These are phyloP conservation scores for Mortierella claussenii DNA, from an alignment of 192 early-diverging fungal genomes.

Conservation along the genomic window DNA sequence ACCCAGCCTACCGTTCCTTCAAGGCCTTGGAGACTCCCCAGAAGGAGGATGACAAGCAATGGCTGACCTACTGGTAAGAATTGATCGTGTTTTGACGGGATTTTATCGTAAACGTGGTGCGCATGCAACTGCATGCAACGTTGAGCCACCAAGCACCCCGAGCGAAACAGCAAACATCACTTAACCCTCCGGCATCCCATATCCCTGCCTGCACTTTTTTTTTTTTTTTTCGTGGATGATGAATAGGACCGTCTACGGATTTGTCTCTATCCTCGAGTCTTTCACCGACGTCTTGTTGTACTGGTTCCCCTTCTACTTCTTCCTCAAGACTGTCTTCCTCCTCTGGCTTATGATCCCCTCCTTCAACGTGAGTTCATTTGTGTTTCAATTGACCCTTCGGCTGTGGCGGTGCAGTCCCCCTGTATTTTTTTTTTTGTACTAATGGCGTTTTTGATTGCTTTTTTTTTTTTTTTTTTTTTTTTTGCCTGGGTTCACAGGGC, in stretches of 20 bases:
- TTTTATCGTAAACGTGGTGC: too few relatives aligned
- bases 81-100: too few relatives aligned
- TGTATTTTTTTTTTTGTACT: not conserved
- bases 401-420: too few relatives aligned
- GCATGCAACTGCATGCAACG: too few relatives aligned
- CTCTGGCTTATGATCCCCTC: constrained; percentile 86
- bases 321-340: constrained; percentile 90
- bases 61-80: constrained; percentile 91
- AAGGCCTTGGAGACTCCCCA: constrained; percentile 87
- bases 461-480: constrained; percentile 12
- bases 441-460: constrained; percentile 6
- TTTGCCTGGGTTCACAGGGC: constrained; percentile 59
- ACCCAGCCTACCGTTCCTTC: constrained; percentile 94
- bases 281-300: constrained; percentile 90
- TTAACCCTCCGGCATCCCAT: too few relatives aligned
- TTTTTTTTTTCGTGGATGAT: not conserved
- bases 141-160: too few relatives aligned
- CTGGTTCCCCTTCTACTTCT: constrained; percentile 97
- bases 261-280: constrained; percentile 89
- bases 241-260: constrained; percentile 82
- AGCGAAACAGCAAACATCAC: too few relatives aligned
- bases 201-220: not conserved
- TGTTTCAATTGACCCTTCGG: constrained; percentile 19
- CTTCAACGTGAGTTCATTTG: constrained; percentile 61
- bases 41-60: constrained; percentile 86